Base-by-base conservation (phyloP, 2,329 filamentous ascomycete species). In the Zymoseptoria passerinii region DNA sequence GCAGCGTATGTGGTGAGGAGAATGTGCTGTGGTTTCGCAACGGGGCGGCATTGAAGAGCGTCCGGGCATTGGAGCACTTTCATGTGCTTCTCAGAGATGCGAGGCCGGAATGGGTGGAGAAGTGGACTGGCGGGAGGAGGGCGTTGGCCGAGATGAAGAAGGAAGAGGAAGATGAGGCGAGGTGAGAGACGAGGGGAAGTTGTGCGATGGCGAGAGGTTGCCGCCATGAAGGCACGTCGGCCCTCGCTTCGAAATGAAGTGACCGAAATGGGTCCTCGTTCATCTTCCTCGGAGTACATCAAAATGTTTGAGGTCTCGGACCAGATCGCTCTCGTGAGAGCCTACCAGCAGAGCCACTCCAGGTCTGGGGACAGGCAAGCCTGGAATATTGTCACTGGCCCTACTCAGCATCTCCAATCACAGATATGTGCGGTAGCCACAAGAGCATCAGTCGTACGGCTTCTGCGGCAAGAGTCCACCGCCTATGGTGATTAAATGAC, bases 11-110 rank as follows among this genome's bases (percentile, higher is more conserved):
- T 54, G 65, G 59, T 70, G 87, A 29, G 79, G 77, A 78, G 23
- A 74, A 80, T 61, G 83, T 88, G 50, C 71, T 91, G 61, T 97
- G 91, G 90, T 96, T 96, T 76, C 95, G 89, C 77, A 97, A 97
- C 69, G 96, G 91, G 90, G 82, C 79, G 56, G 83, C 81, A 16
- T 76, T 96, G 65, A 96, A 96, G 77, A 94, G 88, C 23, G 83
- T 97, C 28, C 84, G 90, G 66, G 84, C 88, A 0, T 83, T 97
- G 9, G 92, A 96, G 77, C 92, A 97, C 72, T 94, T 97, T 70
- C 92, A 97, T 73, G 87, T 96, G 69, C 91, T 96, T 90, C 77
- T 96, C 56, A 16, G 35, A 7, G 13, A 44, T 44, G 35, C 35
- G 35, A 44, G 2, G 35, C 13, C 35, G 35, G 35, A 44, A 16